A percentile compares a stretch with the other conserved stretches of the same genome.
These are phyloP conservation scores for Soucietia sequanensis DNA, from an alignment of 805 yeast species.

Conservation along the genomic window DNA sequence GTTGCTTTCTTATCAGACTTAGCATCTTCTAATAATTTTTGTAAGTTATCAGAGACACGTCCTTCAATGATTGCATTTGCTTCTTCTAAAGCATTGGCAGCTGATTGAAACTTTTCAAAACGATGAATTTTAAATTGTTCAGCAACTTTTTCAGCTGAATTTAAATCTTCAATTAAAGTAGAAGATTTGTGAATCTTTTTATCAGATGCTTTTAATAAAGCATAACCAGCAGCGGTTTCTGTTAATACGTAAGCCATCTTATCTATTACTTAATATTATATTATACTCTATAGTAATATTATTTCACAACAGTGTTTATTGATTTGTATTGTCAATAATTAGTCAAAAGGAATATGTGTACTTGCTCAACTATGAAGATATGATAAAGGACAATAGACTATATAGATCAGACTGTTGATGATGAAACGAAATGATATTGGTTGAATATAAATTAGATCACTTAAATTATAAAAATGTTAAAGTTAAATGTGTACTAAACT, in stretches of 20 bases:
- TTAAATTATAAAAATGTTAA: too few relatives aligned
- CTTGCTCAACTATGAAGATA: too few relatives aligned
- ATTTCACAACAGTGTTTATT: too few relatives aligned
- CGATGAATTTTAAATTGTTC: conserved; percentile 92
- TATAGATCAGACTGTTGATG: too few relatives aligned
- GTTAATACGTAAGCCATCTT: conserved; percentile 85
- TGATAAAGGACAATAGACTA: too few relatives aligned
- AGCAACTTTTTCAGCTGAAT: conserved; percentile 80
- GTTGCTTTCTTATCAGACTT: conserved; percentile 82
- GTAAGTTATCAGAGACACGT: conserved; percentile 81
- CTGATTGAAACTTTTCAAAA: conserved; percentile 90
- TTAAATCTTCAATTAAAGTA: conserved; percentile 69
- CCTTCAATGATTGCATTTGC: conserved; percentile 91
- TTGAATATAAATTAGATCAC: too few relatives aligned
- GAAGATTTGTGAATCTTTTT: conserved; percentile 91
- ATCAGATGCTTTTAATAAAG: conserved; percentile 95
- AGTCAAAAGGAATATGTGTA: too few relatives aligned
- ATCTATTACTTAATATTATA: too few relatives aligned
- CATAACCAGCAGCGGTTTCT: conserved; percentile 99
- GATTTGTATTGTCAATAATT: too few relatives aligned
- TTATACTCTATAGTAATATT: too few relatives aligned
- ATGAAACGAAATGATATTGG: too few relatives aligned
- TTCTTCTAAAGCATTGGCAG: conserved; percentile 95
- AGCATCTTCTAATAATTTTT: conserved; percentile 70
- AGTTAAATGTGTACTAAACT: too few relatives aligned